Percentiles rank a stretch among this genome's conserved stretches.
phyloP scores from a whole-genome alignment of 1,284 basidiomycete genomes.

The Ganoderma meredithae region DNA sequence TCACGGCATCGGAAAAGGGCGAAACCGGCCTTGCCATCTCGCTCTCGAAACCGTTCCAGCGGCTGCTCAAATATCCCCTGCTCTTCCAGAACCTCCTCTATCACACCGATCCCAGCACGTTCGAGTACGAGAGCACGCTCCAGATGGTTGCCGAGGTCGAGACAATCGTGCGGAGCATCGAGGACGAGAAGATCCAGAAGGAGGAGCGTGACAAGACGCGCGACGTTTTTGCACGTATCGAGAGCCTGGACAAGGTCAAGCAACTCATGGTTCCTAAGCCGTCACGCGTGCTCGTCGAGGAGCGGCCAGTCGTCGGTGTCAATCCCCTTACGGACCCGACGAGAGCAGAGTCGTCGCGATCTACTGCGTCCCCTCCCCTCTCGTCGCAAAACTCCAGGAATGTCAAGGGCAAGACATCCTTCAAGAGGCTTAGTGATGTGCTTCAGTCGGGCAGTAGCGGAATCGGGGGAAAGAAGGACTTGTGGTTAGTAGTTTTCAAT shows the following conservation, averaged over 20 bases:
- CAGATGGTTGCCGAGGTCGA: slow-evolving; percentile 98
- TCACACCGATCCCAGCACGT: slow-evolving; percentile 96
- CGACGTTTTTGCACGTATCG: slow-evolving; percentile 95
- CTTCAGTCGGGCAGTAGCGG: slow-evolving; percentile 60
- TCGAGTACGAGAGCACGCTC: slow-evolving; percentile 95
- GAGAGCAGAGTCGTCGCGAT: slow-evolving; percentile 37
- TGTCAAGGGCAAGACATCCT: slow-evolving; percentile 81
- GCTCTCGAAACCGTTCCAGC: slow-evolving; percentile 95
- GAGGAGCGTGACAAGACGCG: slow-evolving; percentile 95
- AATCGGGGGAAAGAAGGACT: slow-evolving; percentile 80
- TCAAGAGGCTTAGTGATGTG: slow-evolving; percentile 87
- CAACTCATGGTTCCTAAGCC: slow-evolving; percentile 89
- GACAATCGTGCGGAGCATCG: slow-evolving; percentile 93
- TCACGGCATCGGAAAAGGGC: slow-evolving; percentile 82
- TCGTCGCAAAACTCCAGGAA: slow-evolving; percentile 59
- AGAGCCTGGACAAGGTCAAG: slow-evolving; percentile 91
- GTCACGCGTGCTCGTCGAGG: slow-evolving; percentile 87
- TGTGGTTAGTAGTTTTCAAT: slow-evolving; percentile 95
- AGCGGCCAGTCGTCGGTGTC: slow-evolving; percentile 56
- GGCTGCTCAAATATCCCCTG: slow-evolving; percentile 95
- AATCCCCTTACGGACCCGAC: slow-evolving; percentile 33
- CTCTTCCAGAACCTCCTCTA: slow-evolving; percentile 98
- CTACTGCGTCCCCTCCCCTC: slow-evolving; percentile 55
- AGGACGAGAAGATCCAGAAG: slow-evolving; percentile 96
- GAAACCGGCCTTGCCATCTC: slow-evolving; percentile 95